phyloP scores from a whole-genome alignment of 1,139 yeast species.

The Candida freyschussii region DNA sequence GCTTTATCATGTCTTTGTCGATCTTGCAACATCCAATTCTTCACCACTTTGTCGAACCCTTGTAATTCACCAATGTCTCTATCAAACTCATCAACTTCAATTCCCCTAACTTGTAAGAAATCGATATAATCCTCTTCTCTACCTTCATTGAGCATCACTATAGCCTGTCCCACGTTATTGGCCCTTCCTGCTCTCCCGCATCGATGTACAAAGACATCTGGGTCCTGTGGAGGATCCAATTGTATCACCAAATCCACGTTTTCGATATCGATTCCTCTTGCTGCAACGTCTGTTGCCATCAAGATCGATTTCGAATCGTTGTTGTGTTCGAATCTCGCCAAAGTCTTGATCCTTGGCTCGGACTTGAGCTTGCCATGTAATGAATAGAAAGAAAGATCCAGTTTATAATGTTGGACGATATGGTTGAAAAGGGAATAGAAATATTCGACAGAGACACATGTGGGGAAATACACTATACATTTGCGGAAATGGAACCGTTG shows the following conservation, averaged over 20 bases:
- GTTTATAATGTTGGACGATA: slow-evolving; percentile 27
- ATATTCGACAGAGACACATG: slow-evolving; percentile 76
- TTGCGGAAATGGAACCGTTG: slow-evolving; percentile 57
- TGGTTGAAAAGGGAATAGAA: slow-evolving; percentile 56
- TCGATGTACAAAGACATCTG: slow-evolving; percentile 81
- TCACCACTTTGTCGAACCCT: slow-evolving; percentile 34
- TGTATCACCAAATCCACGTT: slow-evolving; percentile 88
- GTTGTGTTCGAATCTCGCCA: slow-evolving; percentile 44
- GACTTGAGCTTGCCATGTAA: slow-evolving; percentile 84
- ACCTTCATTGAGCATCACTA: slow-evolving; percentile 64
- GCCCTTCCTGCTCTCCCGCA: slow-evolving; percentile 95
- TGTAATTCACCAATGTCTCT: slow-evolving; percentile 10
- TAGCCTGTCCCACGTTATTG: slow-evolving; percentile 73
- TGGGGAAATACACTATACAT: slow-evolving; percentile 86
- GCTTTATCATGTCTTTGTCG: slow-evolving; percentile 79
- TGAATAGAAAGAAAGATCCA: slow-evolving; percentile 49
- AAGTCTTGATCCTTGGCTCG: slow-evolving; percentile 66
- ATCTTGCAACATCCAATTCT: slow-evolving; percentile 63
- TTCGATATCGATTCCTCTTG: slow-evolving; percentile 90
- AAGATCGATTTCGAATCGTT: slow-evolving; percentile 51
- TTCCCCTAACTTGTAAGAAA: slow-evolving; percentile 72
- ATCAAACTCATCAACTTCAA: slow-evolving; percentile 42
- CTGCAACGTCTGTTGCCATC: slow-evolving; percentile 84
- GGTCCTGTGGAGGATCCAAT: slow-evolving; percentile 87
- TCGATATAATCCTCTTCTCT: slow-evolving; percentile 80